Conservation (phyloP, 2,329 filamentous ascomycete species). For the Diplodia seriata region DNA sequence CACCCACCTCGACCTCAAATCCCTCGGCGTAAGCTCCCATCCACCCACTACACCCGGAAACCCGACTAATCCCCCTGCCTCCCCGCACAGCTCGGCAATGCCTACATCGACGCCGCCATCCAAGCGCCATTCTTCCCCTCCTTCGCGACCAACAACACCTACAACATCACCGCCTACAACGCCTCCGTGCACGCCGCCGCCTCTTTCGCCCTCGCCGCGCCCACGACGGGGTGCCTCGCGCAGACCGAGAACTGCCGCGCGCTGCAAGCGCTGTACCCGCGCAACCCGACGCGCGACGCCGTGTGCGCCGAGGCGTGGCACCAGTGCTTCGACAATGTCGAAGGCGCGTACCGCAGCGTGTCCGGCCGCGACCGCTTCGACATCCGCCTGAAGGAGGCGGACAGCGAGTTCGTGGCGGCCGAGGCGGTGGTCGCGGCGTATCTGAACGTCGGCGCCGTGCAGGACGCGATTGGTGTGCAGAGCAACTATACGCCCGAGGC, state of each 20-base stretch:
- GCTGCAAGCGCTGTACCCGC: conserved; percentile 48
- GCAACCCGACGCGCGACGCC: neutral
- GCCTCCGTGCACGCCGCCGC: conserved; percentile 54
- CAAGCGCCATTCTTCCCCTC: conserved; percentile 57
- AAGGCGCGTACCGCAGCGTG: conserved; percentile 37
- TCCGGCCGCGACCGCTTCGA: conserved; percentile 61
- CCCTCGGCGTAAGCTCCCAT: conserved; percentile 58
- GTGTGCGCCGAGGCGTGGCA: conserved; percentile 40
- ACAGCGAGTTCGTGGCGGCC: conserved; percentile 61
- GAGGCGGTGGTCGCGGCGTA: conserved; percentile 53
- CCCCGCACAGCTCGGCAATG: conserved; percentile 55
- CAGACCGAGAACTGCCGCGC: conserved; percentile 57
- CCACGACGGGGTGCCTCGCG: conserved; percentile 61
- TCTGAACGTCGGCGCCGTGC: conserved; percentile 66
- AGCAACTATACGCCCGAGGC: conserved; percentile 66
- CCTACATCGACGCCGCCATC: conserved; percentile 59
- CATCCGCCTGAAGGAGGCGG: conserved; percentile 57
- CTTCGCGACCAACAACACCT: conserved; percentile 63
- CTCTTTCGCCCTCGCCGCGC: conserved; percentile 47
- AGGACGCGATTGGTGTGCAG: conserved; percentile 67
- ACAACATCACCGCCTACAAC: conserved; percentile 57
- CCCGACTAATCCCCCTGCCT: neutral
- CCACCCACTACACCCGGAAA: too few relatives aligned
- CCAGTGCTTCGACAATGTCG: conserved; percentile 48
- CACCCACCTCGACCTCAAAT: conserved; percentile 60